A percentile compares a stretch with the other conserved stretches of the same genome.
phyloP scores from a whole-genome alignment of 805 yeast genomes.

The Kazachstania bromeliacearum region DNA sequence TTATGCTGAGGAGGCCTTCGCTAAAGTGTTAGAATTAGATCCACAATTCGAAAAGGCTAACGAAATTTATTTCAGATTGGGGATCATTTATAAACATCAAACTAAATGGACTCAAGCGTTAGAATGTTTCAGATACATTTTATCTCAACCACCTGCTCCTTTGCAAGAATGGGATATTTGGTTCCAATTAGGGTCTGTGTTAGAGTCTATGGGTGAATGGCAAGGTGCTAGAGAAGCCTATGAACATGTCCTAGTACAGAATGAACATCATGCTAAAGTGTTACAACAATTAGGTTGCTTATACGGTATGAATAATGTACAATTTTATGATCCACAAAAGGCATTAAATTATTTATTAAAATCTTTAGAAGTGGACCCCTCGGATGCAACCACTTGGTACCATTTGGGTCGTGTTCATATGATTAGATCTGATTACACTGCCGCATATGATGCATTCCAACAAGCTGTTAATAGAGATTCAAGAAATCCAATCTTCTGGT shows the following conservation, averaged over 20 bases:
- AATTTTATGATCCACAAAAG: constrained; percentile 68
- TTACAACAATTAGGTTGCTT: constrained; percentile 93
- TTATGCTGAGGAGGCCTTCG: constrained; percentile 97
- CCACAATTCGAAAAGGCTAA: constrained; percentile 93
- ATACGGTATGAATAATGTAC: constrained; percentile 55
- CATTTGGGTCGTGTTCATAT: constrained; percentile 93
- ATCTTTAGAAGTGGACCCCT: constrained; percentile 78
- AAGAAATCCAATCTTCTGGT: constrained; percentile 97
- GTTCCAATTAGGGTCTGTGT: constrained; percentile 95
- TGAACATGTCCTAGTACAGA: constrained; percentile 79
- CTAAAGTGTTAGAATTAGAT: constrained; percentile 89
- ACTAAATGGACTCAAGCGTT: constrained; percentile 76
- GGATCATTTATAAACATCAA: constrained; percentile 94
- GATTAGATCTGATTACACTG: constrained; percentile 90
- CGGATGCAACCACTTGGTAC: constrained; percentile 97
- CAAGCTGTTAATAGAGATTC: constrained; percentile 96
- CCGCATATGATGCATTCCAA: constrained; percentile 97
- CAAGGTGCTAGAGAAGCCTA: constrained; percentile 90
- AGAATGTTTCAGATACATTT: constrained; percentile 89
- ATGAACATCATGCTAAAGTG: constrained; percentile 92
- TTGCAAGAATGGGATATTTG: constrained; percentile 94
- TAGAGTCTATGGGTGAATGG: constrained; percentile 90
- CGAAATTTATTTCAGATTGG: constrained; percentile 92
- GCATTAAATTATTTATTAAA: constrained; percentile 78
- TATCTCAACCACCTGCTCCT: constrained; percentile 89